These are phyloP conservation scores for Tetracladium marchalianum DNA, from an alignment of 495 filamentous ascomycete genomes.

Conservation along the genomic window DNA sequence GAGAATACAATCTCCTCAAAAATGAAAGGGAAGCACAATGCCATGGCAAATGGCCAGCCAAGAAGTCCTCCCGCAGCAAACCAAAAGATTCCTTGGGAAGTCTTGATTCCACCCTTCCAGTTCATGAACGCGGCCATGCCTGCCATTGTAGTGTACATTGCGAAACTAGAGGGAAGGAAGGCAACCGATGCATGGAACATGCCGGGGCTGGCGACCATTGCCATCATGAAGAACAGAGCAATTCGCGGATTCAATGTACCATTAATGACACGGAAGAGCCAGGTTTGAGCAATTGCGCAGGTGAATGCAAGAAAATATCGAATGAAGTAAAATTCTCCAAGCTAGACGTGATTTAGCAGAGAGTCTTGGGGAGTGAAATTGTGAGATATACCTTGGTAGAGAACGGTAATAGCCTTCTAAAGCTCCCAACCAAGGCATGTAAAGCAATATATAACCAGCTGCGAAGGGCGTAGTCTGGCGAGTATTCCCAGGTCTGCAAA, in stretches of 20 bases:
- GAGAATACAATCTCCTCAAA: constrained; percentile 64
- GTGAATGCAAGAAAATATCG: constrained; percentile 60
- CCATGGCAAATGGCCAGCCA: constrained; percentile 91
- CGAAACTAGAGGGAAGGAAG: constrained; percentile 89
- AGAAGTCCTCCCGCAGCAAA: constrained; percentile 83
- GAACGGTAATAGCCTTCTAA: constrained; percentile 51
- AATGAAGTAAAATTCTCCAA: constrained; percentile 77
- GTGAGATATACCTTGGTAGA: constrained; percentile 36
- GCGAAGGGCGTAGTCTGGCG: constrained; percentile 86
- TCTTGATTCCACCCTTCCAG: constrained; percentile 64
- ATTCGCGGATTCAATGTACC: constrained; percentile 66
- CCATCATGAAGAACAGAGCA: constrained; percentile 70
- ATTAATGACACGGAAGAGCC: constrained; percentile 68
- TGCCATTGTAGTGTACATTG: constrained; percentile 89
- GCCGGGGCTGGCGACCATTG: constrained; percentile 68
- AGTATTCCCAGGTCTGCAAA: constrained; percentile 98
- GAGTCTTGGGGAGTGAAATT: neutral
- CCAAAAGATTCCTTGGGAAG: constrained; percentile 77
- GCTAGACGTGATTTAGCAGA: constrained; percentile 28
- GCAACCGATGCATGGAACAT: constrained; percentile 86
- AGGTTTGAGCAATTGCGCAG: constrained; percentile 72
- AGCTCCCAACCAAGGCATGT: constrained; percentile 62
- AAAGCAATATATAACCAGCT: constrained; percentile 92
- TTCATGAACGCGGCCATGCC: constrained; percentile 85
- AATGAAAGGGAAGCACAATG: constrained; percentile 72